Evolutionary conservation across 176 grass and related monocot species (phyloP).

Genomic region (Neostapfia colusana): DNA sequence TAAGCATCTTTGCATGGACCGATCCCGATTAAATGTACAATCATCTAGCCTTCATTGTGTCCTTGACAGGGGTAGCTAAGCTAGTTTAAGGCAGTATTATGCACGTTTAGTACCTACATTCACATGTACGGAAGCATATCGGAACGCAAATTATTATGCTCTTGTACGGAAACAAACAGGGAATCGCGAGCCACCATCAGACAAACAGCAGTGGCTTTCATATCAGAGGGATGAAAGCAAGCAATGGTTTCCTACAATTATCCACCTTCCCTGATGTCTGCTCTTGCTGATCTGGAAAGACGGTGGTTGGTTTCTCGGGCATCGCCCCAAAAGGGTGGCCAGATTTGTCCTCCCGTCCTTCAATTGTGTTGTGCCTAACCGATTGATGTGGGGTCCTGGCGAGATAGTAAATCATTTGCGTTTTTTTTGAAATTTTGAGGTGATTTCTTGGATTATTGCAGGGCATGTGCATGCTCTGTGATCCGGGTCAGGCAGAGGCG

Average conservation of each 20-base stretch:
- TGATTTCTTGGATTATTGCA: constrained; percentile 26
- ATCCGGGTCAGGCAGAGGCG: not conserved
- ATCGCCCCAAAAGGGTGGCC: constrained; percentile 34
- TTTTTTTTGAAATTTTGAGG: no score
- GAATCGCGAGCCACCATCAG: constrained; percentile 39
- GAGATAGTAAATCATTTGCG: constrained; percentile 10
- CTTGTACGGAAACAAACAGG: constrained; percentile 21
- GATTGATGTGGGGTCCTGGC: constrained; percentile 5
- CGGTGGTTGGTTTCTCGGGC: constrained; percentile 50
- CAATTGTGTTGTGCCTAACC: constrained; percentile 40
- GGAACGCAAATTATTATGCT: not conserved
- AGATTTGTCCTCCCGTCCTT: constrained; percentile 32
- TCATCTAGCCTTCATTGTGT: constrained; percentile 18
- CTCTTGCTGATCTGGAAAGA: constrained; percentile 30
- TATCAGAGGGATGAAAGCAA: constrained; percentile 39
- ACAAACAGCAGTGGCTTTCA: constrained; percentile 60
- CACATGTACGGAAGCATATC: constrained; percentile 13
- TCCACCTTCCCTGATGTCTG: constrained; percentile 29
- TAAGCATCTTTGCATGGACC: not conserved
- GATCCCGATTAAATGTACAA: not conserved
- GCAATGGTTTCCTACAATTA: constrained; percentile 17
- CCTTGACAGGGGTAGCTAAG: not conserved
- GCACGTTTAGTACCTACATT: constrained; percentile 9
- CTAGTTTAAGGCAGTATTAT: not conserved
- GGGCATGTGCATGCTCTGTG: constrained; percentile 33